These are phyloP conservation scores for Boletus huronensis DNA, from an alignment of 768 basidiomycete species.

Conservation along the genomic window DNA sequence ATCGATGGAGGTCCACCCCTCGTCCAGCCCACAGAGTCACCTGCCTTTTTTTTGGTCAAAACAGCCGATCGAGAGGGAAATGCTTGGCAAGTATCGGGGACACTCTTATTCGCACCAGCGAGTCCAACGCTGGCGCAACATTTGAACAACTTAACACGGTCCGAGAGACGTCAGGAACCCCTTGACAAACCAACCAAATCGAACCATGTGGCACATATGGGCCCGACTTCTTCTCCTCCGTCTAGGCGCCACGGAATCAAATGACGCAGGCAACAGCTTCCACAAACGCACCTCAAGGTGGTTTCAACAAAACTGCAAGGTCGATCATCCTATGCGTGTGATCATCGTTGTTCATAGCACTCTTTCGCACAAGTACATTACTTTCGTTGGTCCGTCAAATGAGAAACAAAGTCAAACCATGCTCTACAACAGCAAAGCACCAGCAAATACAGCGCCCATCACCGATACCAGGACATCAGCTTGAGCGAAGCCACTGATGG, in stretches of 20 bases:
- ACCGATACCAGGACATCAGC: conserved; percentile 4
- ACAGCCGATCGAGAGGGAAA: not conserved
- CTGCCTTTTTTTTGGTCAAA: not conserved
- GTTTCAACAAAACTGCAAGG: not conserved
- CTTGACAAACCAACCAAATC: not conserved
- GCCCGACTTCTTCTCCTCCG: not conserved
- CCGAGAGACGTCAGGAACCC: not conserved
- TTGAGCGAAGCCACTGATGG: not conserved
- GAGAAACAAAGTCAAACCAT: not conserved
- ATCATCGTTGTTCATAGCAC: not conserved
- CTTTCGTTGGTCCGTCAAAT: conserved; percentile 1
- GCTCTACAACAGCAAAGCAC: conserved; percentile 14
- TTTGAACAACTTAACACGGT: not conserved
- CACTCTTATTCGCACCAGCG: not conserved
- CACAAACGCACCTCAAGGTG: not conserved
- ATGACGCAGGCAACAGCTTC: not conserved
- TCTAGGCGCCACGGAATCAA: not conserved
- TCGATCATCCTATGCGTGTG: not conserved
- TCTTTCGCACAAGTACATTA: conserved; percentile 2
- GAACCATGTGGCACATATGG: not conserved
- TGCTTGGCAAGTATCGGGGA: not conserved
- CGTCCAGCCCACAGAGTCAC: not conserved
- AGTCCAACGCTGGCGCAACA: not conserved
- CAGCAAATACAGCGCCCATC: conserved; percentile 10
- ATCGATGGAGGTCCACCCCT: not conserved